Evolutionary conservation across 2,329 filamentous ascomycete genomes (phyloP), one percentile per base, ranked within the genome.

Genomic region (Colletotrichum somersetense): DNA sequence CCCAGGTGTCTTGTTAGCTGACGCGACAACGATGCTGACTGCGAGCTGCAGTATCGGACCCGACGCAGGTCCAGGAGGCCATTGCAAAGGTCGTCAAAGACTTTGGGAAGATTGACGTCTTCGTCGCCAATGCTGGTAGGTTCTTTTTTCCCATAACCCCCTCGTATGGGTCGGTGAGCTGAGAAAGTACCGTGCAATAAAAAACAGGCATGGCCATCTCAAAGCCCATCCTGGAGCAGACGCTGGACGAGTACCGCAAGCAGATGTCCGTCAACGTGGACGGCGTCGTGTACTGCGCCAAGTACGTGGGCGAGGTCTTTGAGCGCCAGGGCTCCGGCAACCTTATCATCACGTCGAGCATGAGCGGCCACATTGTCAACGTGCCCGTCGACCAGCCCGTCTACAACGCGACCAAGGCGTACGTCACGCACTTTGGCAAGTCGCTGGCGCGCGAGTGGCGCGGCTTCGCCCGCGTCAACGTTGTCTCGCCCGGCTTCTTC

Each of bases 391-490:
- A 88, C 58, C 71, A 73, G 33, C 71, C 71, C 46, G 71, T 73
- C 16, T 90, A 89, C 78, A 90, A 90, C 73, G 83, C 83, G 10
- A 86, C 84, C 40, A 89, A 90, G 76, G 87, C 88, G 0, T 87
- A 83, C 35, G 83, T 89, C 20, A 87, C 84, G 2, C 88, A 90
- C 67, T 83, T 90, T 5, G 86, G 86, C 61, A 89, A 88, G 77
- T 85, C 82, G 1, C 80, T 90, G 35, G 87, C 88, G 0, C 80
- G 85, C 6, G 88, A 90, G 74, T 89, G 88, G 88, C 79, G 85
- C 16, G 85, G 88, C 3, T 89, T 89, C 74, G 88, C 87, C 3
- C 82, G 88, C 3, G 88, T 89, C 38, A 90, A 89, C 75, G 82
- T 86, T 56, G 85, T 89, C 14, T 85, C 83, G 0, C 86, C 86